Base-by-base conservation (phyloP, 2,329 filamentous ascomycete species). In the Pseudogymnoascus sp. region DNA sequence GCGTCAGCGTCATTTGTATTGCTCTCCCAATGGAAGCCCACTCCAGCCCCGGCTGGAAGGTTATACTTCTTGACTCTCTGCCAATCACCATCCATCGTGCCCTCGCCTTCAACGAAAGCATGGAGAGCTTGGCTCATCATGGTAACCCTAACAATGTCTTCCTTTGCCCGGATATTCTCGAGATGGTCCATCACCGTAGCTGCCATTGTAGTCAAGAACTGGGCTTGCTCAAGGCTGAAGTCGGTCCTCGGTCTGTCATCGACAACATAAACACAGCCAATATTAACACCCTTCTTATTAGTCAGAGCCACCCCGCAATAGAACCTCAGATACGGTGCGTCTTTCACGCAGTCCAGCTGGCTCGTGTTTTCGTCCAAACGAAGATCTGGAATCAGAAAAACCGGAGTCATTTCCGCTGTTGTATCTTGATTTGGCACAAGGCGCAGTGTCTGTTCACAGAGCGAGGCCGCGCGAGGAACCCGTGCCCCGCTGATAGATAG, bases 391-490 rank as follows among this genome's bases (percentile, higher is more conserved):
- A 68, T 60, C n/a, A 68, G 52, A 39, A 43, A 66, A 19, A 62
- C 61, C 19, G 67, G 65, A 41, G 62, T 65, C 62, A 62, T 63
- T 38, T 64, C 64, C 10, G 62, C 64, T 29, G 43, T 21, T 16
- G 43, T 49, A 29, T 49, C 63, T 37, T 62, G 59, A 12, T 65
- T 66, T 1, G 65, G 62, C 12, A 63, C 58, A 26, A 67, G 55
- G 16, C 45, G 33, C 37, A 69, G 26, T 5, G 67, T 72, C 59
- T 72, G 65, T 23, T 72, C 68, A 43, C 72, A 65, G 5, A 73
- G 64, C 10, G 65, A 66, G 3, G 62, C 52, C 31, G 64, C 64
- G 1, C 65, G 65, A 2, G 63, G 65, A 1, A 68, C 61, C 38
- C 63, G 62, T 1, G 65, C 65, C 7, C 66, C 64, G n/a, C 65